Base-by-base conservation (phyloP, 192 early-diverging fungal species). In the Martensiomyces pterosporus region DNA sequence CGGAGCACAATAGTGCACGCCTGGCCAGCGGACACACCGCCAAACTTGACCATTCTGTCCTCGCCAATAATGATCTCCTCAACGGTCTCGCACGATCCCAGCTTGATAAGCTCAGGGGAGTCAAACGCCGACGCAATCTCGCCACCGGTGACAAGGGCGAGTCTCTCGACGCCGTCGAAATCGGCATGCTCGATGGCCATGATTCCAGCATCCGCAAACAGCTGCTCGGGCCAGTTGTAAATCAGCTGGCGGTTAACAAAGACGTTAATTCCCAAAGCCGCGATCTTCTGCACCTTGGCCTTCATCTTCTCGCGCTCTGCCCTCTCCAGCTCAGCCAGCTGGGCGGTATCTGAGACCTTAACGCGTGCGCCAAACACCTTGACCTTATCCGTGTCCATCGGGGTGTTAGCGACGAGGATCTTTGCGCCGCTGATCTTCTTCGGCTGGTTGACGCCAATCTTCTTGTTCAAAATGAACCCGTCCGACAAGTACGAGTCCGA, bases 351-450 rank as follows among this genome's bases (percentile, higher is more conserved):
- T 55, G 95, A 93, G 4, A 99, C 96, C 50, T 90, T 85, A 50
- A 99, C 83, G 44, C 91, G 88, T 22, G 96, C 96, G 49, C 96
- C 96, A 76, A 99, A 99, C 47, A 99, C 89, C 77, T 99, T 99
- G 77, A 98, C 93, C 72, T 99, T 99, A 74, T 99, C 96, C 9
- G 96, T 99, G 75, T 99, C 96, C 96, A 99, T 99, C 24, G 96
- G 89, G 54, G 96, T 99, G 71, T 99, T 99, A 60, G 96, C 96
- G 69, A 99, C 84, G 65, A 99, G 78, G 55, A 99, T 93, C 49
- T 82, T 90, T 24, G 92, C 96, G 43, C 94, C 96, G 75, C 94
- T 92, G 40, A 99, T 85, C 22, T 90, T 75, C 64, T 93, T 94
- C 43, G 96, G 96, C 72, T 92, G 92, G 77, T 97, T 96, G 44